Evolutionary conservation across 1,284 basidiomycete species (phyloP), one percentile per base, ranked within the genome.

Genomic region (Apiotrichum montevideense): DNA sequence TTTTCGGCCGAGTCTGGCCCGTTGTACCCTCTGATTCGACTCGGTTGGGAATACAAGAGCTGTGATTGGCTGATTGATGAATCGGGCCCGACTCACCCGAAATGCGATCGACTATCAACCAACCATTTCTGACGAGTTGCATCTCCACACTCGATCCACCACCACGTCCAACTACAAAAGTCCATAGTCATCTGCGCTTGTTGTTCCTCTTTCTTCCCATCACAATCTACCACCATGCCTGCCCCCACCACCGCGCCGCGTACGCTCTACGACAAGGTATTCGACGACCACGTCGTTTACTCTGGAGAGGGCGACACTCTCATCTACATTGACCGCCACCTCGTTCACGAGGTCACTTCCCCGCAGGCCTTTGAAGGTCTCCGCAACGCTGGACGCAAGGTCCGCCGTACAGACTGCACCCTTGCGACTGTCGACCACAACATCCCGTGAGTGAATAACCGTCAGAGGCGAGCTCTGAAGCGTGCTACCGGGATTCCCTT

Each of bases 311-410:
- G 90, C 54, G 82, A 90, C 55, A 87, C 89, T 33, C 83, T 96
- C 62, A 83, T 96, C 69, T 96, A 93, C 80, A 95, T 96, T 66
- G 93, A 96, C 80, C 92, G 92, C 55, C 93, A 97, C 76, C 84
- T 97, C 54, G 88, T 94, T 14, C 93, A 96, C 70, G 93, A 96
- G 81, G 93, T 97, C 52, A 96, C 94, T n/a, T 93, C 88, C 62
- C 93, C 93, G 39, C 94, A 97, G 75, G 93, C 93, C 0, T 97
- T 97, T 67, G 93, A 96, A 76, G 93, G 93, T 72, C 80, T 97
- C 84, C 84, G 90, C 63, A 87, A 83, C 66, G 90, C 94, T 52
- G 83, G 83, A 41, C 84, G 93, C 57, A 81, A 82, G 42, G 93
- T 96, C 55, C 85, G 94, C 54, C 81, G 93, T 57, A 87, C 91